These are phyloP conservation scores for Saccharomyces hybrid DNA, from an alignment of 1,139 yeast genomes.

Conservation along the genomic window DNA sequence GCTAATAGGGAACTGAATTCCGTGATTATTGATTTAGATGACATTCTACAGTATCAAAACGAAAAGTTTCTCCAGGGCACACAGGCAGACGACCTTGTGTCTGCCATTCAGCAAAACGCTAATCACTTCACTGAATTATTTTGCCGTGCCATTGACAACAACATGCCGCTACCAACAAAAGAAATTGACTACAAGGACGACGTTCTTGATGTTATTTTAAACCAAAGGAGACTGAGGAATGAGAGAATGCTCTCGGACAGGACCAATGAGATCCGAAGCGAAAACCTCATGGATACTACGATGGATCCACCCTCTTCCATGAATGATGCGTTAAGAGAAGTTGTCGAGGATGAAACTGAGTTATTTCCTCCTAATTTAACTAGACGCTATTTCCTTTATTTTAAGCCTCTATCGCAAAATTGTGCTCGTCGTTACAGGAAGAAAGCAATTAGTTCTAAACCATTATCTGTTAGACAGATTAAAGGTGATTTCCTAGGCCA, in stretches of 20 bases:
- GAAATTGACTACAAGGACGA: slow-evolving; percentile 79
- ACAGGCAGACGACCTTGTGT: slow-evolving; percentile 26
- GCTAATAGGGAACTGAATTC: slow-evolving; percentile 77
- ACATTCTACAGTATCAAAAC: slow-evolving; percentile 57
- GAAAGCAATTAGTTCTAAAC: slow-evolving; percentile 35
- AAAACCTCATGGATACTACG: slow-evolving; percentile 34
- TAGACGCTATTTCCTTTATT: slow-evolving; percentile 79
- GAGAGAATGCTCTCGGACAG: slow-evolving; percentile 42
- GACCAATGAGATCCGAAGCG: slow-evolving; percentile 42
- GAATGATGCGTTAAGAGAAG: slow-evolving; percentile 28
- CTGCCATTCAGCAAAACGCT: slow-evolving; percentile 57
- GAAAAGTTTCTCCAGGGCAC: slow-evolving; percentile 24
- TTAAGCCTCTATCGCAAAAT: slow-evolving; percentile 58
- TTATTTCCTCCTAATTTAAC: slow-evolving; percentile 81
- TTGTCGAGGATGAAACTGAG: slow-evolving; percentile 33
- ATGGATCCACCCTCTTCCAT: slow-evolving; percentile 22
- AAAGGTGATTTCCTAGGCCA: slow-evolving; percentile 80
- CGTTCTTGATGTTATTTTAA: slow-evolving; percentile 85
- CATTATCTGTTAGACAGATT: slow-evolving; percentile 83
- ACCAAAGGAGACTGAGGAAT: slow-evolving; percentile 81
- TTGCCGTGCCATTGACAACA: slow-evolving; percentile 63
- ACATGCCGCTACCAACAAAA: slow-evolving; percentile 74
- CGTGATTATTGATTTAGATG: slow-evolving; percentile 73
- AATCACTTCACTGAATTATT: slow-evolving; percentile 74
- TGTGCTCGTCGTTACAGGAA: slow-evolving; percentile 19